Evolutionary conservation across 2,329 filamentous ascomycete genomes (phyloP), one percentile per base, ranked within the genome.

Genomic region (Diaporthe helianthi): DNA sequence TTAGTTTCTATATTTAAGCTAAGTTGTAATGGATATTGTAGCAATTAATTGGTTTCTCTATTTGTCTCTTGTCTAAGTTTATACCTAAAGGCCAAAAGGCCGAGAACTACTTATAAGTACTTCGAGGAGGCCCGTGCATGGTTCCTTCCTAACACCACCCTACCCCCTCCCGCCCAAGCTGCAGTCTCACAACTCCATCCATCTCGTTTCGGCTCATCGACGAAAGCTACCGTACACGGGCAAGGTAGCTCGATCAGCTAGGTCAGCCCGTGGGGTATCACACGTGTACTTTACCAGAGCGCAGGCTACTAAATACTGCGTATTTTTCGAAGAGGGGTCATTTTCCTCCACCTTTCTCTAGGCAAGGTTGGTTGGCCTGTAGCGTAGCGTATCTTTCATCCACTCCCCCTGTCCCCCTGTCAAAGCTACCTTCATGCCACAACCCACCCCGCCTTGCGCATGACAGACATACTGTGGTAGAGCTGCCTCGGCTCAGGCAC

Each of bases 161-260:
- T n/a, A n/a, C n/a, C n/a, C n/a, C n/a, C 36, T 15, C 33, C 33
- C 33, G 9, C 33, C 33, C 7, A 33, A 12, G 33, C n/a, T 33
- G 33, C 26, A 12, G 29, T 19, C 46, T 51, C 44, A 24, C 63
- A 33, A 38, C n/a, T n/a, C n/a, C n/a, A n/a, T 36, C 63, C 33
- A 51, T 53, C 54, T 47, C 24, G 55, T 61, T 61, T 61, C 58
- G 58, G 58, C 41, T 63, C 58, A 44, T 19, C 58, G 58, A 47
- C 15, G 44, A 44, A 63, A 63, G 58, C 58, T 63, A 63, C 58
- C 13, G 44, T n/a, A 49, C 10, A 13, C 58, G 58, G 41, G 29
- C 44, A 29, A 36, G 12, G n/a, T 6, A 63, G 58, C 58, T 36
- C 31, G 44, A 47, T 26, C 54, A 44, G 54, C 54, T 44, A 44